Evolutionary conservation across 2,329 filamentous ascomycete species (phyloP), one percentile per base, ranked within the genome.

Genomic region (Alternaria alternata): DNA sequence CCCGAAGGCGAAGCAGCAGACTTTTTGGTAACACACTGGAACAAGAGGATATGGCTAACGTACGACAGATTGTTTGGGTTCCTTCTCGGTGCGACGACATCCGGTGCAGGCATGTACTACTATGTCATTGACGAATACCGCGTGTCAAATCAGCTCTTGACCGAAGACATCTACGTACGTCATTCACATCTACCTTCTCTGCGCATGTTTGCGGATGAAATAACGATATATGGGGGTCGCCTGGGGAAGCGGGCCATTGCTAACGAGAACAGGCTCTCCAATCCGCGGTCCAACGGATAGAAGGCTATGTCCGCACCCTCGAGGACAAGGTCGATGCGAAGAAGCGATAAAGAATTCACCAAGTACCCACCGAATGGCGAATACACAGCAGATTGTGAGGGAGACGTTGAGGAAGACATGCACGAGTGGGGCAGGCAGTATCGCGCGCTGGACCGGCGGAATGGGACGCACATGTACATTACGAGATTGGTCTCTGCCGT

Each of bases 121-220:
- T 98, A 98, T 80, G 87, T 97, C 68, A 83, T 98, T 71, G 89
- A 94, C 78, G 94, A 98, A 80, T 98, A 97, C 84, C 93, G 93
- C 82, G 85, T 93, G 43, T 92, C 93, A 70, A 98, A 97, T 83
- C 92, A 96, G 81, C 86, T 97, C 75, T 84, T 98, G 81, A 94
- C 90, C 62, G 93, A 97, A 81, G 94, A 98, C 81, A 97, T 98
- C 79, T 94, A 94, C 81, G 94, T 97, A 87, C 80, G 92, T 48
- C 44, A 36, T 90, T 56, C 38, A 28, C 26, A 6, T 14, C 7
- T 20, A 41, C 16, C n/a, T 16, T 2, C 43, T 7, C 8, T 36
- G 1, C 28, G 18, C 18, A 39, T 2, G n/a, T 20, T n/a, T 34
- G 5, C 16, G 32, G n/a, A 20, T 18, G 14, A 12, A 6, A 16